Conservation (phyloP, 352 stramenopile species). For the Phytophthora pini region DNA sequence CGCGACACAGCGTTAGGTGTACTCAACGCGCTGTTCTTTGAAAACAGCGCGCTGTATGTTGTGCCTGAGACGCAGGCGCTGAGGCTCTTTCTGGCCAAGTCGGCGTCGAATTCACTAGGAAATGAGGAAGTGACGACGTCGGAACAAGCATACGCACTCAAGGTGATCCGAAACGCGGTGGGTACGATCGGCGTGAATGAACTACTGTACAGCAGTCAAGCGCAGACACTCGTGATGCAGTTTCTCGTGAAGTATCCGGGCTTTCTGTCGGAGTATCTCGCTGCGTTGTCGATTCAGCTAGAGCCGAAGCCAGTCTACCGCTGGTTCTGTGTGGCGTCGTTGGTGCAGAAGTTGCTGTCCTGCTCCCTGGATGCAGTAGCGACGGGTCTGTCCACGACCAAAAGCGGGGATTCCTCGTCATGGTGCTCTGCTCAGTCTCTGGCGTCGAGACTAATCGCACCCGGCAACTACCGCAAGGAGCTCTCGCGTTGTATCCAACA, state of each 20-base stretch:
- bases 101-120: slow-evolving; percentile 9
- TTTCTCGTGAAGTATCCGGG: slow-evolving; percentile 74
- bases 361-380: slow-evolving; percentile 53
- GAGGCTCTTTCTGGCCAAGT: slow-evolving; percentile 57
- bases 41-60: slow-evolving; percentile 57
- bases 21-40: slow-evolving; percentile 70
- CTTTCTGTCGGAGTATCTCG: slow-evolving; percentile 65
- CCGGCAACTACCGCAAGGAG: slow-evolving; percentile 78
- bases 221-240: slow-evolving; percentile 59
- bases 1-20: slow-evolving; percentile 46
- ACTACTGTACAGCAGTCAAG: slow-evolving; percentile 53
- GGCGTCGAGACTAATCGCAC: slow-evolving; percentile 67
- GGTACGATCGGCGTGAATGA: slow-evolving; percentile 72
- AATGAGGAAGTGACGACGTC: slow-evolving; percentile 41
- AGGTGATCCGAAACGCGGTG: slow-evolving; percentile 74
- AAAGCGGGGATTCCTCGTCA: slow-evolving; percentile 23
- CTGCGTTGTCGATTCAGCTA: slow-evolving; percentile 62
- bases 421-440: slow-evolving; percentile 63
- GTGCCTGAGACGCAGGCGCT: slow-evolving; percentile 51
- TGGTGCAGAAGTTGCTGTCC: slow-evolving; percentile 73
- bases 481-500: slow-evolving; percentile 85
- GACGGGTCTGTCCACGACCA: slow-evolving; percentile 24
- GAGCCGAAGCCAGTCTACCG: slow-evolving; percentile 77
- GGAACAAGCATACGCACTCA: slow-evolving; percentile 55
- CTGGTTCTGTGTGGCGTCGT: slow-evolving; percentile 80